Conservation (phyloP, 306 rosid species). For the Abrus pulchellus region DNA sequence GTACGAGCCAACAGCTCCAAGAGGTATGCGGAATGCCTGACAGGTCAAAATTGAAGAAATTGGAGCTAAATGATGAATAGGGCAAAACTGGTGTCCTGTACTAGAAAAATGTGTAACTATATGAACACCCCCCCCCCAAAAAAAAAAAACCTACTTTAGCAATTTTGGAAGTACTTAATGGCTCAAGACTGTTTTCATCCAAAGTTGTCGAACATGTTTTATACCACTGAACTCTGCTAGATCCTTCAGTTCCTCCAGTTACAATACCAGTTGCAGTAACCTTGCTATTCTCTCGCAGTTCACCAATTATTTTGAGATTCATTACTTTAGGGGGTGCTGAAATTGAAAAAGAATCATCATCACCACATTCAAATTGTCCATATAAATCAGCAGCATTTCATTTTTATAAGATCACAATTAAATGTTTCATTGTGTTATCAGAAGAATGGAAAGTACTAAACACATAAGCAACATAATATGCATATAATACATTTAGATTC, state of each 20-base stretch:
- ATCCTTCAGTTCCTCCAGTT: conserved; percentile 94
- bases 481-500: conserved; percentile 1
- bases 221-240: conserved; percentile 98
- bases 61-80: conserved; percentile 25
- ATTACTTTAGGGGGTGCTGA: conserved; percentile 95
- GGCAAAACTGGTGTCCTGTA: background rate
- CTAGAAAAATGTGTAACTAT: background rate
- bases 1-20: conserved; percentile 94
- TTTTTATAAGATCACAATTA: conserved; percentile 1
- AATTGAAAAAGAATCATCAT: conserved; percentile 46
- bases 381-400: conserved; percentile 22
- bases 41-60: conserved; percentile 45
- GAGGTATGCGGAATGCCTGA: conserved; percentile 95
- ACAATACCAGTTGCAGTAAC: conserved; percentile 82
- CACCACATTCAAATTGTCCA: conserved; percentile 19
- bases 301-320: conserved; percentile 80
- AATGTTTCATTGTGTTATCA: conserved; percentile 4
- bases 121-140: background rate
- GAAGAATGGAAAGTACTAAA: conserved; percentile 34
- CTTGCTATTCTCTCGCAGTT: conserved; percentile 85
- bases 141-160: conserved; percentile 50
- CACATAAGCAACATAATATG: conserved; percentile 26
- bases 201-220: conserved; percentile 73
- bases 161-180: conserved; percentile 85
- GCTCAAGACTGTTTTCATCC: conserved; percentile 81